Percentiles rank a stretch among this genome's conserved stretches.
phyloP scores from a whole-genome alignment of 75 land plant genomes.

The Pseudotsuga menziesii region DNA sequence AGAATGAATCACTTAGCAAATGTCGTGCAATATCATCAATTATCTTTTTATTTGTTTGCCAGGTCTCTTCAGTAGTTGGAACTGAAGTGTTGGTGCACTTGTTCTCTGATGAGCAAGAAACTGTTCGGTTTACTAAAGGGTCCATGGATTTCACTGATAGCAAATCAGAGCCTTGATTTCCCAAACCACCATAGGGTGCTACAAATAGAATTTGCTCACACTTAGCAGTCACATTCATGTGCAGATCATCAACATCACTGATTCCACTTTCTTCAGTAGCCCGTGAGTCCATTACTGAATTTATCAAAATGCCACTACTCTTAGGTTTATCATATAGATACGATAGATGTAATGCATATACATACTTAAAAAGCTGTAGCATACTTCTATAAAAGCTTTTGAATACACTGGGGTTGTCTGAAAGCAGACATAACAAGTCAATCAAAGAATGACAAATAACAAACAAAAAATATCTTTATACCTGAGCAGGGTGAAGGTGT shows the following conservation, averaged over 20 bases:
- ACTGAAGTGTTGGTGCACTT: not conserved
- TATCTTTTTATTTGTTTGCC: conserved; percentile 16
- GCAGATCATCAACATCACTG: conserved; percentile 27
- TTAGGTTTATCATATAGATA: not conserved
- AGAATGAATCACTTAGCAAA: conserved; percentile 26
- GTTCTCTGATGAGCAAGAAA: not conserved
- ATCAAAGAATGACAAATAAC: not conserved
- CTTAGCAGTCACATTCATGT: conserved; percentile 9
- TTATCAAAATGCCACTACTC: not conserved
- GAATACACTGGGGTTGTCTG: not conserved
- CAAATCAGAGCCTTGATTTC: not conserved
- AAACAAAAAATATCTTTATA: conserved; percentile 9
- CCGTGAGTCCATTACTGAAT: conserved; percentile 25
- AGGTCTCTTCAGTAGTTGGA: not conserved
- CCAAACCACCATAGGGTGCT: not conserved
- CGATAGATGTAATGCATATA: not conserved
- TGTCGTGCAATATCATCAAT: conserved; percentile 34
- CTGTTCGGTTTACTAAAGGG: not conserved
- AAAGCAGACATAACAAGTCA: not conserved
- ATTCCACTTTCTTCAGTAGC: conserved; percentile 18
- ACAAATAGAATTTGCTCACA: not conserved
- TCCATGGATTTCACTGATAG: not conserved
- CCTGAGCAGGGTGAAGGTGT: conserved; percentile 32
- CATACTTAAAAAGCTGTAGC: not conserved
- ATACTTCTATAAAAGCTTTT: not conserved